phyloP scores from a whole-genome alignment of 805 yeast genomes.

The Vanderwaltozyma verrucispora region DNA sequence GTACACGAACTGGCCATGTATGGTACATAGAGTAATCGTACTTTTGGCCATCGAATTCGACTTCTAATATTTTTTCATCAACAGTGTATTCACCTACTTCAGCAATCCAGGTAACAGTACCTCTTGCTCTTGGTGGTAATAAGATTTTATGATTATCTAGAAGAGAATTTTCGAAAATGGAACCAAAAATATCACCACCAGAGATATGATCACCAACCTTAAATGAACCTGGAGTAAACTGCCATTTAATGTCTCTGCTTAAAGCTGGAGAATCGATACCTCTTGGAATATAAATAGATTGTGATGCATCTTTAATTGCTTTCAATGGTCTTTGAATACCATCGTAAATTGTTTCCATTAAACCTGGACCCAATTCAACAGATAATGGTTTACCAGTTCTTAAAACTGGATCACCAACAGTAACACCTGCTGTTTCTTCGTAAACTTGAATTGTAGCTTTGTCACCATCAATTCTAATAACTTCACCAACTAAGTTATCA shows the following conservation, averaged over 20 bases:
- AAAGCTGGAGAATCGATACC: slow-evolving; percentile 98
- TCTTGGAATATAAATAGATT: slow-evolving; percentile 95
- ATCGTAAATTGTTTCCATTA: slow-evolving; percentile 98
- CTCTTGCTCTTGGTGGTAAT: slow-evolving; percentile 97
- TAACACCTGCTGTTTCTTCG: slow-evolving; percentile 98
- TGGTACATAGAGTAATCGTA: slow-evolving; percentile 87
- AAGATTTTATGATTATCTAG: slow-evolving; percentile 87
- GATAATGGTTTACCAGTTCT: slow-evolving; percentile 99
- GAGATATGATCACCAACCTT: slow-evolving; percentile 95
- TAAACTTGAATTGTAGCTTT: slow-evolving; percentile 98
- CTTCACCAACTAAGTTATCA: slow-evolving; percentile 95
- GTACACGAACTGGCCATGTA: slow-evolving; percentile 99
- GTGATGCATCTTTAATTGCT: slow-evolving; percentile 77
- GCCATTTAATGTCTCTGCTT: slow-evolving; percentile 70
- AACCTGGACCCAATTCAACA: slow-evolving; percentile 98
- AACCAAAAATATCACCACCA: slow-evolving; percentile 96
- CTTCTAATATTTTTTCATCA: slow-evolving; percentile 82
- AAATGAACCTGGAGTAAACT: slow-evolving; percentile 61
- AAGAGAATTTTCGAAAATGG: slow-evolving; percentile 87
- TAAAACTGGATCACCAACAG: slow-evolving; percentile 97
- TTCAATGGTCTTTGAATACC: slow-evolving; percentile 99
- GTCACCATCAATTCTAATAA: slow-evolving; percentile 91
- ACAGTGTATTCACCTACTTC: slow-evolving; percentile 84
- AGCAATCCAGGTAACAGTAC: slow-evolving; percentile 87
- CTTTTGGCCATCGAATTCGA: slow-evolving; percentile 86